Conservation (phyloP, 108 stramenopile species). For the Chaetoceros tenuissimus region DNA sequence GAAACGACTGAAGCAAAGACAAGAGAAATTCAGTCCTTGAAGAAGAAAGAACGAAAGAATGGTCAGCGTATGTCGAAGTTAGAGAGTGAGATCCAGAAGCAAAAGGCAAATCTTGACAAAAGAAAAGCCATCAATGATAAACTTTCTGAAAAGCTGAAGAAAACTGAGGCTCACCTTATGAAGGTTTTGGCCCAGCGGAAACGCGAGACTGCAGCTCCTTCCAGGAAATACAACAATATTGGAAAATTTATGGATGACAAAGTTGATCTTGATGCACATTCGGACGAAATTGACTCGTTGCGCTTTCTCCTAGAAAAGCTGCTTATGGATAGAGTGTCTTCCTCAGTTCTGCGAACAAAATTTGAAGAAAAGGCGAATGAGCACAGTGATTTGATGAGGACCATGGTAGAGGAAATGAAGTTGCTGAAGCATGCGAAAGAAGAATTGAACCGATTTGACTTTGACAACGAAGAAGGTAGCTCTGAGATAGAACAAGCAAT, state of each 20-base stretch:
- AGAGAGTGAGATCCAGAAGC: constrained; percentile 56
- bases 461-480: constrained; percentile 5
- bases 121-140: constrained; percentile 51
- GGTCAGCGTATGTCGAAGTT: constrained; percentile 56
- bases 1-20: constrained; percentile 66
- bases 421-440: constrained; percentile 18
- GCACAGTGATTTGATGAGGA: constrained; percentile 62
- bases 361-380: constrained; percentile 57
- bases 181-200: constrained; percentile 60
- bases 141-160: constrained; percentile 66
- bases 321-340: constrained; percentile 53
- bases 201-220: constrained; percentile 23
- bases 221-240: constrained; percentile 9
- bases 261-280: constrained; percentile 16
- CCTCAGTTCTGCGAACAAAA: constrained; percentile 17
- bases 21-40: constrained; percentile 61
- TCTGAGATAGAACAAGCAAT: constrained; percentile 20
- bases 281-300: constrained; percentile 51
- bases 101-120: constrained; percentile 58
- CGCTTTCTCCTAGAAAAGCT: constrained; percentile 57
- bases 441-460: constrained; percentile 14
- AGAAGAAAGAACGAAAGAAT: constrained; percentile 49
- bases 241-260: constrained; percentile 5
- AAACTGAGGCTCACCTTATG: constrained; percentile 73
- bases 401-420: constrained; percentile 51